Evolutionary conservation across 1,284 basidiomycete species (phyloP).

Genomic region (Trametes pubescens): DNA sequence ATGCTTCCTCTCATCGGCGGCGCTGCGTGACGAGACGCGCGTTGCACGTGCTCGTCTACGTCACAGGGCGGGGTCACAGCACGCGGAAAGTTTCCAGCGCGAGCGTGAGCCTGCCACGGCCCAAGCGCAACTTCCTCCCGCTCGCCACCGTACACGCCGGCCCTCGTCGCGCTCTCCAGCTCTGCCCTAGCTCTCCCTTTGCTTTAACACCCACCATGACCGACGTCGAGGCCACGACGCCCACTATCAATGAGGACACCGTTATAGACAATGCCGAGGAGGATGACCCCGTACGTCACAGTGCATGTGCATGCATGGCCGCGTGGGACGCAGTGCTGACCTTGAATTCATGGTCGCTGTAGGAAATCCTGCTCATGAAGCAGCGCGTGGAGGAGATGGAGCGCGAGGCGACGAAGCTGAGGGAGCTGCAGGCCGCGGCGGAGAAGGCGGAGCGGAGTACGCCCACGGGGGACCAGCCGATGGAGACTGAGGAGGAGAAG

Average conservation of each 20-base stretch:
- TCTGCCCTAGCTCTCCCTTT: neutral
- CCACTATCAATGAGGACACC: conserved; percentile 40
- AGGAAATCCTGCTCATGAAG: conserved; percentile 91
- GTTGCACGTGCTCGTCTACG: conserved; percentile 14
- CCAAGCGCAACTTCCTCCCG: conserved; percentile 6
- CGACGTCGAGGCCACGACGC: conserved; percentile 42
- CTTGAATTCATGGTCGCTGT: neutral
- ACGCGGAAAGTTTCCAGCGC: conserved; percentile 22
- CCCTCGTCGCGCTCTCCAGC: neutral
- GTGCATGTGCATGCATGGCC: neutral
- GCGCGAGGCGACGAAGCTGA: conserved; percentile 86
- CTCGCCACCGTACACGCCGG: conserved; percentile 10
- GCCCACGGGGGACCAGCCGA: conserved; percentile 52
- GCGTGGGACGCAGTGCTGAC: conserved; percentile 2
- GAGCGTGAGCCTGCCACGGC: conserved; percentile 21
- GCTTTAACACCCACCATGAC: conserved; percentile 37
- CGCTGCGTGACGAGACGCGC: conserved; percentile 15
- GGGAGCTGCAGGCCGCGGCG: conserved; percentile 91
- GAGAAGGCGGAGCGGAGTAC: conserved; percentile 58
- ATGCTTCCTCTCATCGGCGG: too few relatives aligned
- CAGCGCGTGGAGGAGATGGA: conserved; percentile 94
- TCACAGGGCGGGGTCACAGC: conserved; percentile 21
- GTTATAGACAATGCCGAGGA: conserved; percentile 47
- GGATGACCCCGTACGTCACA: conserved; percentile 47
- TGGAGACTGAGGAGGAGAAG: conserved; percentile 82